phyloP scores from a whole-genome alignment of 2,329 filamentous ascomycete genomes.

The Dactylellina parvicollis region DNA sequence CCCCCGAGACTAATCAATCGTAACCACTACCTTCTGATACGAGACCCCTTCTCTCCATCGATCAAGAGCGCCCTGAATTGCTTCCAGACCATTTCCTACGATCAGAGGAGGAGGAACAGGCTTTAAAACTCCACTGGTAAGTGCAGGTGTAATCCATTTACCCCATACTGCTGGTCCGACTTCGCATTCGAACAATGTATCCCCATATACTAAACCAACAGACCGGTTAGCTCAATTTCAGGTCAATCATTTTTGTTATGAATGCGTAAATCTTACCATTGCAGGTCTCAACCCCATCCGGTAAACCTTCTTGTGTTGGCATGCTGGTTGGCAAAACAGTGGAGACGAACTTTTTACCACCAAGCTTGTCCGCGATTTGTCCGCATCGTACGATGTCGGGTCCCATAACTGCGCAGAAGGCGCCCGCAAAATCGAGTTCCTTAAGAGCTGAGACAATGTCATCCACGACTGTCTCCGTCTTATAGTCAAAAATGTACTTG shows the following conservation, averaged over 20 bases:
- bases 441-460: slow-evolving; percentile 9
- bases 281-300: slow-evolving; percentile 11
- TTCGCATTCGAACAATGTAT: slow-evolving; percentile 7
- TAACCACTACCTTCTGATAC: slow-evolving; percentile 26
- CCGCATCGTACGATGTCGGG: slow-evolving; percentile 1
- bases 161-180: slow-evolving; percentile 8
- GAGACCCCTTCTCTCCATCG: slow-evolving; percentile 17
- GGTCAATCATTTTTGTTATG: not conserved
- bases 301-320: not conserved
- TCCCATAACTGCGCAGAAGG: slow-evolving; percentile 5
- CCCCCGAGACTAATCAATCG: not conserved
- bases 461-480: slow-evolving; percentile 6
- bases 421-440: slow-evolving; percentile 9
- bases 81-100: slow-evolving; percentile 20
- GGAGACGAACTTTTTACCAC: slow-evolving; percentile 24
- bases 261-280: slow-evolving; percentile 8
- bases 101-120: slow-evolving; percentile 14
- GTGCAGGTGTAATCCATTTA: slow-evolving; percentile 11
- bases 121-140: slow-evolving; percentile 2
- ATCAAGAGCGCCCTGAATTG: slow-evolving; percentile 9
- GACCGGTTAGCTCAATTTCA: not conserved
- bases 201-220: slow-evolving; percentile 9
- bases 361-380: slow-evolving; percentile 7
- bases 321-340: slow-evolving; percentile 5
- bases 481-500: slow-evolving; percentile 53